Percentiles rank a stretch among this genome's conserved stretches.
phyloP scores from a whole-genome alignment of 2,329 filamentous ascomycete genomes.

The Fusarium transvaalense region DNA sequence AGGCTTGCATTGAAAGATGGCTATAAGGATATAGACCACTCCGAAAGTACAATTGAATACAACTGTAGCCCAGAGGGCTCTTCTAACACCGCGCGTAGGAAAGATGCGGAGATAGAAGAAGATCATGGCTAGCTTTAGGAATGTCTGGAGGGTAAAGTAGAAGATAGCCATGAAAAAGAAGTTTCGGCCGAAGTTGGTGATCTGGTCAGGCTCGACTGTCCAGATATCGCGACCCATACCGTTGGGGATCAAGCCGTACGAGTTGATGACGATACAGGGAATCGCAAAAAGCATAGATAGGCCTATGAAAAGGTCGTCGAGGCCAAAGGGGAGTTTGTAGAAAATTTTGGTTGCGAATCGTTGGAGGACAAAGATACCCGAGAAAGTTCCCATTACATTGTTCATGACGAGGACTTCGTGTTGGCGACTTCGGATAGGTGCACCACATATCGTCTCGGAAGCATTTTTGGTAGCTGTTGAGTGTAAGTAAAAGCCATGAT shows the following conservation, averaged over 20 bases:
- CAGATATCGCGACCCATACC: slow-evolving; percentile 66
- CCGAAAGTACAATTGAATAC: slow-evolving; percentile 57
- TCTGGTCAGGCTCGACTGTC: slow-evolving; percentile 57
- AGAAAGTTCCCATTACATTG: slow-evolving; percentile 51
- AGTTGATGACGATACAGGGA: slow-evolving; percentile 50
- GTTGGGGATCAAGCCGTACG: slow-evolving; percentile 51
- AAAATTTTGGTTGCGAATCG: slow-evolving; percentile 56
- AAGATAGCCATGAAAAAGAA: slow-evolving; percentile 59
- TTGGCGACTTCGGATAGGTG: slow-evolving; percentile 50
- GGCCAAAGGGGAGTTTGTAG: slow-evolving; percentile 52
- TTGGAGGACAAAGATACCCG: slow-evolving; percentile 56
- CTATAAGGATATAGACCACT: slow-evolving; percentile 58
- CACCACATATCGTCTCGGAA: slow-evolving; percentile 48
- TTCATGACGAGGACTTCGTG: slow-evolving; percentile 26
- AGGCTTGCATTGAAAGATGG: slow-evolving; percentile 65
- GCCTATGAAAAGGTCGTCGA: slow-evolving; percentile 56
- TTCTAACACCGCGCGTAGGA: slow-evolving; percentile 54
- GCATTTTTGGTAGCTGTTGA: slow-evolving; percentile 46
- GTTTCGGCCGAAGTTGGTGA: slow-evolving; percentile 59
- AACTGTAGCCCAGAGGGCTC: slow-evolving; percentile 59
- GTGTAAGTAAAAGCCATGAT: not conserved
- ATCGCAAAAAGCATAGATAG: slow-evolving; percentile 47
- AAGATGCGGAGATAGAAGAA: slow-evolving; percentile 70
- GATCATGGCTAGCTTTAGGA: slow-evolving; percentile 66
- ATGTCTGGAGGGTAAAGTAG: slow-evolving; percentile 61